phyloP scores from a whole-genome alignment of 1,284 basidiomycete species.

The Tremellales sp. region DNA sequence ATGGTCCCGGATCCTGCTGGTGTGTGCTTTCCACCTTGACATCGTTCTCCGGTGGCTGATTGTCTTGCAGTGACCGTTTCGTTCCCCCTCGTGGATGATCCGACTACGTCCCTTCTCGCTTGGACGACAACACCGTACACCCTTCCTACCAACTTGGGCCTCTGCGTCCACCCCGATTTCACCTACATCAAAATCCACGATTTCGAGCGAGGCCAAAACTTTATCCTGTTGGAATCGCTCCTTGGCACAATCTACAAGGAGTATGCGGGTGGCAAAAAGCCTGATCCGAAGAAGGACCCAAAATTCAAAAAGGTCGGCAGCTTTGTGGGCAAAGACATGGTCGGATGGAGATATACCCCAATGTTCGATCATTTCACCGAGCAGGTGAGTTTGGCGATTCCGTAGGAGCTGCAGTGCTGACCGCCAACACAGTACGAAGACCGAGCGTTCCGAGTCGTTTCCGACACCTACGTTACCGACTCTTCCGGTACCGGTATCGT shows the following conservation, averaged over 20 bases:
- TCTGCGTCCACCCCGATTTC: constrained; percentile 94
- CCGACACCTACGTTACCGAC: constrained; percentile 90
- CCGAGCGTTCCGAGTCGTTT: constrained; percentile 83
- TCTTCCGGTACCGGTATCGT: constrained; percentile 96
- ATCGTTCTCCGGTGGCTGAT: constrained; percentile 1
- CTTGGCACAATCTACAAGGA: constrained; percentile 93
- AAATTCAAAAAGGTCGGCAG: constrained; percentile 88
- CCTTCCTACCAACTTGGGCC: constrained; percentile 87
- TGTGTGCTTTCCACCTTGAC: constrained; percentile 44
- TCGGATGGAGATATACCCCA: constrained; percentile 93
- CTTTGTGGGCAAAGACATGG: constrained; percentile 87
- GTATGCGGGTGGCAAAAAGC: constrained; percentile 54
- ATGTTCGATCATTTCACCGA: constrained; percentile 96
- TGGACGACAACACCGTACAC: constrained; percentile 99
- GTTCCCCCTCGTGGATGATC: constrained; percentile 91
- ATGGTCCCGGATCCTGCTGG: constrained; percentile 93
- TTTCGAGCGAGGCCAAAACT: constrained; percentile 79
- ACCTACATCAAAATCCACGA: constrained; percentile 98
- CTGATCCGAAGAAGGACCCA: constrained; percentile 69
- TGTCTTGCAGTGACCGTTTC: constrained; percentile 71
- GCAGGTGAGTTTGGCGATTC: constrained; percentile 55
- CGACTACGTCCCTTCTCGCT: constrained; percentile 82
- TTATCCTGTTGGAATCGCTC: constrained; percentile 86
- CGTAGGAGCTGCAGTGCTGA: constrained; percentile 6
- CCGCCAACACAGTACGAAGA: constrained; percentile 67